Conservation (phyloP, 2,329 filamentous ascomycete genomes). For the Phialemonium atrogriseum region DNA sequence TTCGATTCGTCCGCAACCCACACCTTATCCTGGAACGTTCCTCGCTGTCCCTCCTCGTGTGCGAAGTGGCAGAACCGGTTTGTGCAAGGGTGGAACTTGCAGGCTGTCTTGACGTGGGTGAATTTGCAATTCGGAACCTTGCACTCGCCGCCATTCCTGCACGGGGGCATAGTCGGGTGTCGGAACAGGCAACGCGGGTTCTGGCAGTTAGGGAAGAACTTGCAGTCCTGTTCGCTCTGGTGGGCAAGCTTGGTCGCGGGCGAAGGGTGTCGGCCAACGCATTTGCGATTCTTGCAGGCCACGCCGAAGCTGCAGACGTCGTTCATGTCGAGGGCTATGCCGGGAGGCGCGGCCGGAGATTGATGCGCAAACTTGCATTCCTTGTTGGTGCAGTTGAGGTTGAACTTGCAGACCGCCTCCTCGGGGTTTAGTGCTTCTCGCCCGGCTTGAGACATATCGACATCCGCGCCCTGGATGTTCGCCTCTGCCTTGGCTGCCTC, state of each 20-base stretch:
- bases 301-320: slow-evolving; percentile 79
- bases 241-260: slow-evolving; percentile 73
- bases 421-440: slow-evolving; percentile 49
- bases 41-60: slow-evolving; percentile 85
- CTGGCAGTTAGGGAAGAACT: slow-evolving; percentile 85
- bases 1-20: slow-evolving; percentile 63
- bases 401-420: slow-evolving; percentile 78
- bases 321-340: slow-evolving; percentile 66
- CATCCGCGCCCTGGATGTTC: slow-evolving; percentile 44
- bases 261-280: slow-evolving; percentile 83
- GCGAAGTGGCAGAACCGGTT: slow-evolving; percentile 85
- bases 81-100: slow-evolving; percentile 85
- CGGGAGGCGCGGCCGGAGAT: slow-evolving; percentile 78
- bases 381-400: slow-evolving; percentile 77
- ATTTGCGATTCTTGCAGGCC: slow-evolving; percentile 94
- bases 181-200: slow-evolving; percentile 83
- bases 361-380: slow-evolving; percentile 93
- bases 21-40: slow-evolving; percentile 78
- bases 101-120: slow-evolving; percentile 75
- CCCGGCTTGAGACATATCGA: slow-evolving; percentile 50
- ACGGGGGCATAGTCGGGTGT: slow-evolving; percentile 79
- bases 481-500: slow-evolving; percentile 25
- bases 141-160: slow-evolving; percentile 87
- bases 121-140: slow-evolving; percentile 77
- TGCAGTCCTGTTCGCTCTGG: slow-evolving; percentile 79